These are phyloP conservation scores for Penstemon newberryi DNA, from an alignment of 257 asterid genomes.

Conservation along the genomic window DNA sequence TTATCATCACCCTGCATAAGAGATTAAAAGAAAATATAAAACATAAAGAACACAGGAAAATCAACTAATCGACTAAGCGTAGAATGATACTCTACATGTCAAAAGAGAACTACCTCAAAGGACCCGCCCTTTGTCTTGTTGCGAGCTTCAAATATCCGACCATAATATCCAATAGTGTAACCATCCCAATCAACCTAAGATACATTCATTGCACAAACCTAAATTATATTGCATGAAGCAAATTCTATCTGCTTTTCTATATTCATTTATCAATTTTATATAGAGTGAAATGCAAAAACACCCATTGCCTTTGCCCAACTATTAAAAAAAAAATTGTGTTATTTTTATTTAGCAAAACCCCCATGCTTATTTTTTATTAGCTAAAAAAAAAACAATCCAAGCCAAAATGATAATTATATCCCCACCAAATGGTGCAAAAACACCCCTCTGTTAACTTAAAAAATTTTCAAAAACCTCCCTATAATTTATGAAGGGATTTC, in stretches of 20 bases:
- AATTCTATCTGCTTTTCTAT: constrained; percentile 1
- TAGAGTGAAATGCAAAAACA: neutral
- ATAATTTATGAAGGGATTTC: too few relatives aligned
- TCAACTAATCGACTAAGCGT: constrained; percentile 15
- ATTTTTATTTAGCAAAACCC: too few relatives aligned
- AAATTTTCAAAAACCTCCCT: too few relatives aligned
- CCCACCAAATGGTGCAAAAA: too few relatives aligned
- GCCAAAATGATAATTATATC: too few relatives aligned
- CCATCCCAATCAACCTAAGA: constrained; percentile 98
- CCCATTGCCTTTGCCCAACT: too few relatives aligned
- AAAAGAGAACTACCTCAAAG: constrained; percentile 62
- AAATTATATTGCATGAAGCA: constrained; percentile 11
- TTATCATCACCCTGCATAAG: constrained; percentile 82
- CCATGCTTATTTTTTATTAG: too few relatives aligned
- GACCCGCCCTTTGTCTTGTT: constrained; percentile 98
- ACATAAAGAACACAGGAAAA: constrained; percentile 25
- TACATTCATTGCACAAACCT: constrained; percentile 23
- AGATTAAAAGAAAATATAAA: constrained; percentile 24
- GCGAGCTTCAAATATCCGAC: constrained; percentile 98
- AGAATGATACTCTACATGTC: constrained; percentile 3
- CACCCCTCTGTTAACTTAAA: too few relatives aligned
- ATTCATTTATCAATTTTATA: neutral
- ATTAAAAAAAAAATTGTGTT: too few relatives aligned
- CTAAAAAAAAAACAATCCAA: too few relatives aligned
- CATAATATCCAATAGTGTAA: constrained; percentile 94